Base-by-base conservation (phyloP, 441 rosid species). In the Adansonia grandidieri region DNA sequence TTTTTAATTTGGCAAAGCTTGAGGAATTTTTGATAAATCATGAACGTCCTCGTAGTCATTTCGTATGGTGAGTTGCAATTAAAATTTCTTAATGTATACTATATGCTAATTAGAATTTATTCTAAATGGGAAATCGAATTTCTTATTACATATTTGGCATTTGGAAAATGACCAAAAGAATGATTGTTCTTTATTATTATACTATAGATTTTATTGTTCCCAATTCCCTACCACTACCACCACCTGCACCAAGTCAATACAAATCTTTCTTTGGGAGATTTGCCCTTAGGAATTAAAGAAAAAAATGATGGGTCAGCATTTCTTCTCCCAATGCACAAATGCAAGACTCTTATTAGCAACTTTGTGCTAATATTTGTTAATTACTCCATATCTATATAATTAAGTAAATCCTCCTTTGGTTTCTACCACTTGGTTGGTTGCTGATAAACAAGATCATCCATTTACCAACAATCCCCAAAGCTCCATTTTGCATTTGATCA, bases 401-500 rank as follows among this genome's bases (percentile, higher is more conserved):
- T 19, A 11, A 10, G 9, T 61, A 24, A 22, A 11, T 22, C 0
- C 37, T 61, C 40, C 11, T 22, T 24, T 65, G 70, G 40, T 40
- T 65, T 40, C 70, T 40, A 65, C 19, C 70, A 65, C 24, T 40
- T 65, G 70, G 70, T 40, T 65, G 70, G 70, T 9, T 65, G 70
- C 22, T 40, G 19, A 42, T 44, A n/a, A 64, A 63, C 20, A 65
- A 42, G 0, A 42, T 44, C 9, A 44, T 42, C 28, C 71, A 67
- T 67, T 67, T n/a, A 66, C 53, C n/a, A 44, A 62, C 44, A 28
- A 37, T 2, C 42, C 13, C 5, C 42, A n/a, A 13, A 11, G 14
- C 66, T 28, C 66, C 44, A 28, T 28, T 62, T 28, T 37, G 40
- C 40, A 10, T 9, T 61, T 10, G 64, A 60, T 60, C 14, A 61